These are phyloP conservation scores for Blumeria graminis DNA, from an alignment of 2,329 filamentous ascomycete species.

Conservation along the genomic window DNA sequence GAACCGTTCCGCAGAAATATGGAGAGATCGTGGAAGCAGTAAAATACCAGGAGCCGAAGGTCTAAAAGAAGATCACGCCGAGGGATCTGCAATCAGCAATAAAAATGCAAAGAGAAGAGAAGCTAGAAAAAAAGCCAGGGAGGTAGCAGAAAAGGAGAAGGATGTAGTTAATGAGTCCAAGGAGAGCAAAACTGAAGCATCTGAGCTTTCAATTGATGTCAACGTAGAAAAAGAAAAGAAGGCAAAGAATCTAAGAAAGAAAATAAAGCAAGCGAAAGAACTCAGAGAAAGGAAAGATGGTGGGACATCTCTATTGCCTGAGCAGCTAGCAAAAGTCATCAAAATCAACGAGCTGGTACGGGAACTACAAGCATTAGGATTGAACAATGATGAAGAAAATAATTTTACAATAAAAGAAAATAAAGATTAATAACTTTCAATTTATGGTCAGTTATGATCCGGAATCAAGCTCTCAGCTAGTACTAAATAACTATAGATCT, in stretches of 20 bases:
- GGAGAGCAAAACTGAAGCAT: constrained; percentile 1
- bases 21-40: constrained; percentile 47
- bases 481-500: neutral
- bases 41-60: constrained; percentile 54
- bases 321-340: constrained; percentile 94
- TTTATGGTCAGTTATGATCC: neutral
- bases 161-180: constrained; percentile 15
- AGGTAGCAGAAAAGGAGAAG: constrained; percentile 6
- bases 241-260: constrained; percentile 76
- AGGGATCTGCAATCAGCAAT: constrained; percentile 30
- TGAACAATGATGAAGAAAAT: constrained; percentile 31
- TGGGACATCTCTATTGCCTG: constrained; percentile 61
- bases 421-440: neutral
- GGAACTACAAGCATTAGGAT: constrained; percentile 53
- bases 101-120: constrained; percentile 74
- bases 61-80: constrained; percentile 22
- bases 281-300: constrained; percentile 76
- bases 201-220: neutral
- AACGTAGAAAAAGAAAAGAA: constrained; percentile 73
- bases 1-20: constrained; percentile 68
- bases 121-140: constrained; percentile 33
- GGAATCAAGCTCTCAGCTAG: neutral
- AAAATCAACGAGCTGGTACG: constrained; percentile 86
- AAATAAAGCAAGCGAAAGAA: constrained; percentile 78
- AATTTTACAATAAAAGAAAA: neutral